Percentiles rank a stretch among this genome's conserved stretches.
phyloP scores from a whole-genome alignment of 208 protist genomes.

The Trypanosoma mega region DNA sequence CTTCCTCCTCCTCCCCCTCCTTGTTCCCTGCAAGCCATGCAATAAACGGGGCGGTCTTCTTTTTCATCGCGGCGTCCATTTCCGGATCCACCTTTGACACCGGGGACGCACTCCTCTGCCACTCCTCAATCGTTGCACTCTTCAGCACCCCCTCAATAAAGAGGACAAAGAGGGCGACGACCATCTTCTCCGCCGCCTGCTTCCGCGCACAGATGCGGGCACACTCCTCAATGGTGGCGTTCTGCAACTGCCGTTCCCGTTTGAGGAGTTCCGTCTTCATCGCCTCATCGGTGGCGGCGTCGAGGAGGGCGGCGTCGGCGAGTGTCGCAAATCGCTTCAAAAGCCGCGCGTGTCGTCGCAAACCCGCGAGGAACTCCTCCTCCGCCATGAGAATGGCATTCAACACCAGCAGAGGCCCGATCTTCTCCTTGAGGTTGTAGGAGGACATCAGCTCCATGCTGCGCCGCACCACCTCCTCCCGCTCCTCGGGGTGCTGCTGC shows the following conservation, averaged over 20 bases:
- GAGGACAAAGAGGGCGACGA: conserved; percentile 71
- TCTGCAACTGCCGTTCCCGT: conserved; percentile 59
- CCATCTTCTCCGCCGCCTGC: conserved; percentile 48
- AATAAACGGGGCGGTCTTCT: conserved; percentile 44
- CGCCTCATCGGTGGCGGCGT: conserved; percentile 40
- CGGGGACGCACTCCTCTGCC: conserved; percentile 21
- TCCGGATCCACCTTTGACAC: conserved; percentile 30
- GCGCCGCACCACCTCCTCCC: conserved; percentile 32
- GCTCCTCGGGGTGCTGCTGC: conserved; percentile 23
- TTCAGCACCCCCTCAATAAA: conserved; percentile 72
- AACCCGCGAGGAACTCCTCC: conserved; percentile 43
- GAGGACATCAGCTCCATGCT: conserved; percentile 61
- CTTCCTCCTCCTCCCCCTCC: background rate
- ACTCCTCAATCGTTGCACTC: conserved; percentile 52
- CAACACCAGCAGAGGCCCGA: conserved; percentile 47
- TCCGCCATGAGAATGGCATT: conserved; percentile 42
- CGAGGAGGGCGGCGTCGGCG: conserved; percentile 36
- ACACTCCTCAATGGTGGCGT: conserved; percentile 56
- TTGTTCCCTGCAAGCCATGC: conserved; percentile 43
- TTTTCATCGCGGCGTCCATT: conserved; percentile 40
- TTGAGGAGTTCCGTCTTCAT: conserved; percentile 57
- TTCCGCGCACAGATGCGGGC: conserved; percentile 37
- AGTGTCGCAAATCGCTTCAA: conserved; percentile 64
- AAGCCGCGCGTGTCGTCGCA: conserved; percentile 52
- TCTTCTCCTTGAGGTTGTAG: conserved; percentile 74